Evolutionary conservation across 1,284 basidiomycete species (phyloP).

Genomic region (Agaricales sp.): DNA sequence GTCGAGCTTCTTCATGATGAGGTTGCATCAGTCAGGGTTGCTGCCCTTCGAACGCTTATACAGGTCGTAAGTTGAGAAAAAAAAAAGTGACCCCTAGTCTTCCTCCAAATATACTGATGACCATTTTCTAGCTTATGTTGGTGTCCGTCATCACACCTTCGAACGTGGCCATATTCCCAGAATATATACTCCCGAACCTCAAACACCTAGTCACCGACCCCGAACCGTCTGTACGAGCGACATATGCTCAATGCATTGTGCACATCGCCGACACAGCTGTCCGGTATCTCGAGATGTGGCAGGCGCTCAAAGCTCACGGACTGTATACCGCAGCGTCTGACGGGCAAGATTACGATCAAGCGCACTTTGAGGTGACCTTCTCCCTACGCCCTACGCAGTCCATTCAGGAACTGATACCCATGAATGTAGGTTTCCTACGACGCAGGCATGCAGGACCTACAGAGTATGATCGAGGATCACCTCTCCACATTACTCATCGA

Average conservation of each 20-base stretch:
- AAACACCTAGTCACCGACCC: conserved; percentile 74
- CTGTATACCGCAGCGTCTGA: conserved; percentile 57
- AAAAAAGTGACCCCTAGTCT: conserved; percentile 2
- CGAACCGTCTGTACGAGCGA: conserved; percentile 82
- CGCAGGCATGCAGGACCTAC: conserved; percentile 75
- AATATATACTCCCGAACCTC: conserved; percentile 92
- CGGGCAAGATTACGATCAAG: conserved; percentile 64
- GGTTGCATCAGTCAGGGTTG: conserved; percentile 68
- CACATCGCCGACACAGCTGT: conserved; percentile 78
- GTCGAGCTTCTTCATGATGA: conserved; percentile 87
- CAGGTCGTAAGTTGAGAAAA: conserved; percentile 80
- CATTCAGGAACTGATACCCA: conserved; percentile 10
- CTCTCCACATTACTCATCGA: conserved; percentile 72
- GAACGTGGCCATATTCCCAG: conserved; percentile 81
- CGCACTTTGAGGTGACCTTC: conserved; percentile 56
- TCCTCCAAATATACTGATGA: background rate
- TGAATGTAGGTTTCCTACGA: conserved; percentile 75
- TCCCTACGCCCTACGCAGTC: conserved; percentile 3
- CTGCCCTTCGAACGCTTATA: conserved; percentile 73
- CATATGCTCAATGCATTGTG: conserved; percentile 83
- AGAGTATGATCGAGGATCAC: conserved; percentile 81
- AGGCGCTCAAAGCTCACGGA: conserved; percentile 79
- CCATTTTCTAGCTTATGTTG: conserved; percentile 55
- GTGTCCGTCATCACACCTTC: conserved; percentile 86
- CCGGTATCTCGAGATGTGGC: conserved; percentile 85